phyloP scores from a whole-genome alignment of 306 rosid species.

The Trifolium repens region DNA sequence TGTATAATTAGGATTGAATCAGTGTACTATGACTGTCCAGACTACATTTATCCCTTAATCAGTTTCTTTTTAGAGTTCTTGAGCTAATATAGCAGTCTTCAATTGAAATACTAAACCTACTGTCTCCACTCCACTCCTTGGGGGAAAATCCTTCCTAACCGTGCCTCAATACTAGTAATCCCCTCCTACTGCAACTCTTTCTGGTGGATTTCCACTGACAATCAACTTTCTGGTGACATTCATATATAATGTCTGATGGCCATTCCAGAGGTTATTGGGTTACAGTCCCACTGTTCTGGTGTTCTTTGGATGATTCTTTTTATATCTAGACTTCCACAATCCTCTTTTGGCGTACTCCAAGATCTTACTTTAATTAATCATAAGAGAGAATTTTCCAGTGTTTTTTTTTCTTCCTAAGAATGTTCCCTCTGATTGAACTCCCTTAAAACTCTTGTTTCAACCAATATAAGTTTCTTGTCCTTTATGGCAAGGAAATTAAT shows the following conservation, averaged over 20 bases:
- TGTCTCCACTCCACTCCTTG: background rate
- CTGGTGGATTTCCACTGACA: background rate
- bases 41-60: constrained; percentile 7
- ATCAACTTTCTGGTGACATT: background rate
- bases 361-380: background rate
- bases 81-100: background rate
- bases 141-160: constrained; percentile 15
- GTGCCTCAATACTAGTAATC: background rate
- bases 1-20: constrained; percentile 23
- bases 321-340: background rate
- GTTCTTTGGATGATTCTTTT: constrained; percentile 5
- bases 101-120: constrained; percentile 2
- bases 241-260: background rate
- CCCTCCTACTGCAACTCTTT: constrained; percentile 14
- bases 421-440: background rate
- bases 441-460: background rate
- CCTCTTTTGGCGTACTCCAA: background rate
- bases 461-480: background rate
- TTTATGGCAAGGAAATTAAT: background rate
- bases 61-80: constrained; percentile 22
- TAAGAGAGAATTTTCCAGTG: constrained; percentile 15
- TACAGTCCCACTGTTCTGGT: background rate
- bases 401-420: constrained; percentile 1
- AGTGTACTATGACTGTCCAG: background rate
- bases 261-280: background rate